Evolutionary conservation across 352 stramenopile species (phyloP).

Genomic region (Peronospora destructor): DNA sequence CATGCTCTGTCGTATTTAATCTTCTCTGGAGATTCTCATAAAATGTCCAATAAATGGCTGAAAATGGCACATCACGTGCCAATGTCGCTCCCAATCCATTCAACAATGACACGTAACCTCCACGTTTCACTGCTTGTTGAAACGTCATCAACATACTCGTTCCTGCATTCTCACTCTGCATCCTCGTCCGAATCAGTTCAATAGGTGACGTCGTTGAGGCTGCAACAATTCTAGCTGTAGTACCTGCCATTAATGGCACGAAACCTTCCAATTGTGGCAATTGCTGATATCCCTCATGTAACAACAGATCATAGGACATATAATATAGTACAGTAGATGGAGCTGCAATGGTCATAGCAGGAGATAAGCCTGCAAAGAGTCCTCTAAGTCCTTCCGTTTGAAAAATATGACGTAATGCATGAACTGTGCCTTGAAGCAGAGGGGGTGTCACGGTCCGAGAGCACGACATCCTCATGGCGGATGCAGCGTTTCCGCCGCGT

Average conservation of each 20-base stretch:
- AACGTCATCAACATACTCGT: slow-evolving; percentile 41
- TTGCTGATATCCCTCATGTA: slow-evolving; percentile 38
- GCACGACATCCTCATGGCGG: slow-evolving; percentile 43
- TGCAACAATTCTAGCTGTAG: slow-evolving; percentile 56
- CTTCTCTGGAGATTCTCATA: slow-evolving; percentile 76
- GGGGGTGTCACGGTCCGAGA: slow-evolving; percentile 27
- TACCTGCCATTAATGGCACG: slow-evolving; percentile 63
- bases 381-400: slow-evolving; percentile 61
- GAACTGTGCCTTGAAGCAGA: slow-evolving; percentile 45
- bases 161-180: slow-evolving; percentile 45
- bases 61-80: slow-evolving; percentile 92
- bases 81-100: slow-evolving; percentile 87
- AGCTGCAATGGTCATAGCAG: slow-evolving; percentile 90
- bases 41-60: slow-evolving; percentile 90
- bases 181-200: slow-evolving; percentile 84
- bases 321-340: slow-evolving; percentile 94
- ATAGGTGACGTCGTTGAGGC: slow-evolving; percentile 82
- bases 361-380: slow-evolving; percentile 85
- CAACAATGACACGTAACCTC: slow-evolving; percentile 79
- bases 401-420: slow-evolving; percentile 77
- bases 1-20: slow-evolving; percentile 8
- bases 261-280: slow-evolving; percentile 32
- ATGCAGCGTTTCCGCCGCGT: slow-evolving; percentile 13
- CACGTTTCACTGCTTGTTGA: slow-evolving; percentile 41
- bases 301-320: slow-evolving; percentile 88